Evolutionary conservation across 2,329 filamentous ascomycete genomes (phyloP).

Genomic region (Gaeumannomyces tritici): DNA sequence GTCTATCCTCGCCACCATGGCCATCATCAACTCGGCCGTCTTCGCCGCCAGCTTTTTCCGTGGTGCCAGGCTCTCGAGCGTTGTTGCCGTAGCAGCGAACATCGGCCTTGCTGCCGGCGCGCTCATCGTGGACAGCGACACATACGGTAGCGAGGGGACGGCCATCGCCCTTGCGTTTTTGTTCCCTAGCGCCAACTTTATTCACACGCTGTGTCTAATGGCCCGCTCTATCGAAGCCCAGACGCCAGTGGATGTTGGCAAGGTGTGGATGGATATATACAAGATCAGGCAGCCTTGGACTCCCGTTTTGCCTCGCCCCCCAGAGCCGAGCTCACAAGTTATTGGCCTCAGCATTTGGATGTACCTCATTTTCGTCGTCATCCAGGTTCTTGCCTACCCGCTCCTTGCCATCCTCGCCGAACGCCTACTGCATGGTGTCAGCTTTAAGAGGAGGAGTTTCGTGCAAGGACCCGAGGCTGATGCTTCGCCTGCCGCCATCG

Average conservation of each 20-base stretch:
- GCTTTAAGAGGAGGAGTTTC: constrained; percentile 49
- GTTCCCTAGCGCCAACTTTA: constrained; percentile 58
- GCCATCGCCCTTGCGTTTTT: constrained; percentile 73
- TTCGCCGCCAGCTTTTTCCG: constrained; percentile 77
- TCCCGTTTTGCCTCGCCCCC: neutral
- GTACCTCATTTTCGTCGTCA: constrained; percentile 65
- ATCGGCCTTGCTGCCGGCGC: constrained; percentile 73
- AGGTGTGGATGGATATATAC: constrained; percentile 51
- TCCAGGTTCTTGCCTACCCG: constrained; percentile 73
- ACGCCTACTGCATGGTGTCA: constrained; percentile 64
- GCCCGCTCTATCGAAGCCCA: constrained; percentile 64
- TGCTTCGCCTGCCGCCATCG: constrained; percentile 46
- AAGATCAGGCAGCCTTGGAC: constrained; percentile 63
- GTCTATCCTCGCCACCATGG: constrained; percentile 66
- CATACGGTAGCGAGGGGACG: constrained; percentile 54
- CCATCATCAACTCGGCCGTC: constrained; percentile 71
- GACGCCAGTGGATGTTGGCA: constrained; percentile 49
- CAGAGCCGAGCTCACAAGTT: neutral
- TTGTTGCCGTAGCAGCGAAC: constrained; percentile 63
- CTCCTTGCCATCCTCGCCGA: constrained; percentile 68
- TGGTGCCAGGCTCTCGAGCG: constrained; percentile 79
- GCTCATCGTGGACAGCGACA: constrained; percentile 61
- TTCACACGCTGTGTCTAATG: constrained; percentile 69
- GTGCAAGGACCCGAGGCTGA: constrained; percentile 22
- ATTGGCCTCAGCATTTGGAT: constrained; percentile 12